phyloP scores from a whole-genome alignment of 2,329 filamentous ascomycete species.

The Sporothrix dimorphospora region DNA sequence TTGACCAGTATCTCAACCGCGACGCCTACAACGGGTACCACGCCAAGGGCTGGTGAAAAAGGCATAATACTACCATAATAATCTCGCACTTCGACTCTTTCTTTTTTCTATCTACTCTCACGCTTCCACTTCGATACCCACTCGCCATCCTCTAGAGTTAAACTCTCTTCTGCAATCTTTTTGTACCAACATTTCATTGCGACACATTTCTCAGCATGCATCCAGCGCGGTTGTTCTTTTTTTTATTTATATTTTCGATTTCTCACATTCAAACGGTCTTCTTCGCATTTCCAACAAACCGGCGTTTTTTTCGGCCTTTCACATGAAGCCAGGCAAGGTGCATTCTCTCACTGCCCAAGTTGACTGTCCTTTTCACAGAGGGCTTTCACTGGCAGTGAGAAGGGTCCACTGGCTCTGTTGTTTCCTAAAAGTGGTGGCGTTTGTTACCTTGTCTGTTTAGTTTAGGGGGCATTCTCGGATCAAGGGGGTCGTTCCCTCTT shows the following conservation, averaged over 20 bases:
- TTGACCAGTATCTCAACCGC: conserved; percentile 84
- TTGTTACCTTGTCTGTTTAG: background rate
- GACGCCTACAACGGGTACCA: conserved; percentile 81
- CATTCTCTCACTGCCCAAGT: no score
- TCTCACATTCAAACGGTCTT: background rate
- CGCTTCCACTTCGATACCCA: conserved; percentile 17
- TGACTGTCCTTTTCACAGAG: no score
- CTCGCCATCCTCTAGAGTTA: background rate
- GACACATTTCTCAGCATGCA: conserved; percentile 15
- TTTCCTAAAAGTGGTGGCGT: conserved; percentile 12
- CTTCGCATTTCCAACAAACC: background rate
- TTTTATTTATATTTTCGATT: background rate
- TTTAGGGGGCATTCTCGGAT: conserved; percentile 7
- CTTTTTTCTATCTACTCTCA: background rate
- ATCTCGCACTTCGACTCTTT: background rate
- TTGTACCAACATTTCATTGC: conserved; percentile 21
- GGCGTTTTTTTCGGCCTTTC: conserved; percentile 10
- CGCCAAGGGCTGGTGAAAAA: conserved; percentile 76
- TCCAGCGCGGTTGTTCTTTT: background rate
- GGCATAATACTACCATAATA: background rate
- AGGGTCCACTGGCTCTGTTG: background rate
- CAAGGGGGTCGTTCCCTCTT: background rate
- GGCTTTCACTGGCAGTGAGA: no score
- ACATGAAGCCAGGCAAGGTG: background rate
- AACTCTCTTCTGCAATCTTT: background rate